Conservation (phyloP, 371 early-diverging fungal species). For the Lichtheimia corymbifera region DNA sequence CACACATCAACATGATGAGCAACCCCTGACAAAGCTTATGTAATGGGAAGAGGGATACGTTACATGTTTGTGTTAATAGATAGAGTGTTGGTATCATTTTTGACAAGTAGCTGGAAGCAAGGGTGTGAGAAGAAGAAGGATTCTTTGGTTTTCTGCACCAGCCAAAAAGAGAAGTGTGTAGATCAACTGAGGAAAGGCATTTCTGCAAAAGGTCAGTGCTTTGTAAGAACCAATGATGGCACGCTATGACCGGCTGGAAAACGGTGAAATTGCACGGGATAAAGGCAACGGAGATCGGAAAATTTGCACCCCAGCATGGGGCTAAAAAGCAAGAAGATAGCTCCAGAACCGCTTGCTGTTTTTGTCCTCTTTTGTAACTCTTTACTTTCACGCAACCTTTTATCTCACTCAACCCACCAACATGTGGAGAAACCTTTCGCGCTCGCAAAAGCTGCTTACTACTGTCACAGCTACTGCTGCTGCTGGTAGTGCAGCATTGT, state of each 20-base stretch:
- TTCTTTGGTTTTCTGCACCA: too few species aligned
- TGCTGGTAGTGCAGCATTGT: conserved; percentile 33
- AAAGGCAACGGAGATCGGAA: neutral
- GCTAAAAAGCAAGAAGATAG: neutral
- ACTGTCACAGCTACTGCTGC: conserved; percentile 29
- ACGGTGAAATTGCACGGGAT: conserved; percentile 2
- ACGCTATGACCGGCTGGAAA: conserved; percentile 1
- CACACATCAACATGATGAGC: too few species aligned
- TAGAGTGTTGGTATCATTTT: too few species aligned
- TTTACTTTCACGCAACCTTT: neutral
- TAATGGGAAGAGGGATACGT: too few species aligned
- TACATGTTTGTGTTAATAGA: too few species aligned
- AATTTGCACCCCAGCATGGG: conserved; percentile 1
- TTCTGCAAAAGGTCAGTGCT: too few species aligned
- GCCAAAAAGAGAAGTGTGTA: too few species aligned
- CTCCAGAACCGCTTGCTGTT: conserved; percentile 1
- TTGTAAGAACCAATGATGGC: too few species aligned
- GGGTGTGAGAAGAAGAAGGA: too few species aligned
- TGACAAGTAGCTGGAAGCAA: too few species aligned
- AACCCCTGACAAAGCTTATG: too few species aligned
- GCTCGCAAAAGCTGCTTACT: conserved; percentile 37
- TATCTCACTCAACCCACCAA: neutral
- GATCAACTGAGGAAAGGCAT: too few species aligned
- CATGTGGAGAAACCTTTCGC: conserved; percentile 51
- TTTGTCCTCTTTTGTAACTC: neutral